Evolutionary conservation across 345 rosid species (phyloP).

Genomic region (Eucalyptus viminalis): DNA sequence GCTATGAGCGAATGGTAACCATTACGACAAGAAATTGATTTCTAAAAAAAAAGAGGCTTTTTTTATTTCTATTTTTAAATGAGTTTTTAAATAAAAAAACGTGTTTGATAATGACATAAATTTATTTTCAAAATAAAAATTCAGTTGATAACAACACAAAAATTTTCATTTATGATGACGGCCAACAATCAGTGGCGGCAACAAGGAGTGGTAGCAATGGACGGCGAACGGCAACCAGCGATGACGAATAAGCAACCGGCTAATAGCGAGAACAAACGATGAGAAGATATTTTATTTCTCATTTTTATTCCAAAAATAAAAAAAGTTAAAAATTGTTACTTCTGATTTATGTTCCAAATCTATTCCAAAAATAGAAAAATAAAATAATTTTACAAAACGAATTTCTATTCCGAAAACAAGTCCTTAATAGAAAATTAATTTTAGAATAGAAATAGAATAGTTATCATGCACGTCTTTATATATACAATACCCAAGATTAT

Average conservation of each 20-base stretch:
- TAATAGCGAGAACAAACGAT: too few relatives aligned
- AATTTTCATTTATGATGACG: rapidly evolving
- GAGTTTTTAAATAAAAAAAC: rapidly evolving
- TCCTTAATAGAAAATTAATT: too few relatives aligned
- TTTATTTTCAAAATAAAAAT: too few relatives aligned
- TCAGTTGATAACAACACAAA: too few relatives aligned
- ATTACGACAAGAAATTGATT: rapidly evolving
- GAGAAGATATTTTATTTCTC: too few relatives aligned
- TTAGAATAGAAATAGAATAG: too few relatives aligned
- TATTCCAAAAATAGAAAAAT: too few relatives aligned
- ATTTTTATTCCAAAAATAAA: too few relatives aligned
- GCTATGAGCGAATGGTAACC: rapidly evolving
- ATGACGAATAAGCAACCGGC: too few relatives aligned
- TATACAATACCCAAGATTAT: background rate
- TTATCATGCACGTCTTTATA: too few relatives aligned
- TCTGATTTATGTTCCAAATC: rapidly evolving
- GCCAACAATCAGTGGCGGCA: rapidly evolving
- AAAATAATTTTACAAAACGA: rapidly evolving
- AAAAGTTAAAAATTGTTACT: too few relatives aligned
- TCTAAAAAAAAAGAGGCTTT: rapidly evolving
- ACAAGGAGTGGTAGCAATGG: rapidly evolving
- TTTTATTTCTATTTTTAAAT: rapidly evolving
- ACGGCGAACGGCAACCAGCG: rapidly evolving
- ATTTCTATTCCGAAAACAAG: too few relatives aligned
- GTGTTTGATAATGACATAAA: rapidly evolving